Evolutionary conservation across 2,329 filamentous ascomycete species (phyloP).

Genomic region (Monilinia laxa): DNA sequence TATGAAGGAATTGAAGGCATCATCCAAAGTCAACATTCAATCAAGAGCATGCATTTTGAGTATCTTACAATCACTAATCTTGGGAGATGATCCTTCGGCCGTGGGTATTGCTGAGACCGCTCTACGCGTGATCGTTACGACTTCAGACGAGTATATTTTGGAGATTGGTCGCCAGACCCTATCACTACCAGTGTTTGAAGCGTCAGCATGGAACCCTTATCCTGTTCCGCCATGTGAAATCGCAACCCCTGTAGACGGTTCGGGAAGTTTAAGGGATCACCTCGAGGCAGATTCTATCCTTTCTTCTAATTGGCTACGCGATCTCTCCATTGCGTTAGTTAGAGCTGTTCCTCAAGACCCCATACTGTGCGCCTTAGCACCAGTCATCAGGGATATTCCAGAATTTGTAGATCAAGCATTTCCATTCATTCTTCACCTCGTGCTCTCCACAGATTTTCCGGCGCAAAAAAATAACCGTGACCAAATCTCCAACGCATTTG

Average conservation of each 20-base stretch:
- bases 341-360: conserved; percentile 60
- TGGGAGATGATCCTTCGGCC: conserved; percentile 54
- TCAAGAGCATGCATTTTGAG: conserved; percentile 65
- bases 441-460: conserved; percentile 68
- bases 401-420: conserved; percentile 73
- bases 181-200: conserved; percentile 50
- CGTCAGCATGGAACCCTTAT: conserved; percentile 59
- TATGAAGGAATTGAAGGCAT: conserved; percentile 42
- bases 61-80: conserved; percentile 61
- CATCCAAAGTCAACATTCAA: conserved; percentile 43
- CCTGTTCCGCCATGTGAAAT: conserved; percentile 55
- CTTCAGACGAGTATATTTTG: conserved; percentile 42
- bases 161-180: conserved; percentile 54
- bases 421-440: conserved; percentile 81
- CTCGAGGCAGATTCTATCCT: conserved; percentile 43
- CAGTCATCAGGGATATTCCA: conserved; percentile 63
- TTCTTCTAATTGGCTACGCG: conserved; percentile 57
- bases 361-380: conserved; percentile 66
- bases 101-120: conserved; percentile 62
- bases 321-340: conserved; percentile 61
- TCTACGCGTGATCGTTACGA: conserved; percentile 56
- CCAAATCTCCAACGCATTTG: conserved; percentile 64
- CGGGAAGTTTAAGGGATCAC: conserved; percentile 22
- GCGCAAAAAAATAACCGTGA: conserved; percentile 59
- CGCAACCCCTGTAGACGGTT: neutral